Percentiles rank a stretch among this genome's conserved stretches.
Evolutionary conservation across 108 stramenopile species (phyloP).

Genomic region (Heterococcus sp.): DNA sequence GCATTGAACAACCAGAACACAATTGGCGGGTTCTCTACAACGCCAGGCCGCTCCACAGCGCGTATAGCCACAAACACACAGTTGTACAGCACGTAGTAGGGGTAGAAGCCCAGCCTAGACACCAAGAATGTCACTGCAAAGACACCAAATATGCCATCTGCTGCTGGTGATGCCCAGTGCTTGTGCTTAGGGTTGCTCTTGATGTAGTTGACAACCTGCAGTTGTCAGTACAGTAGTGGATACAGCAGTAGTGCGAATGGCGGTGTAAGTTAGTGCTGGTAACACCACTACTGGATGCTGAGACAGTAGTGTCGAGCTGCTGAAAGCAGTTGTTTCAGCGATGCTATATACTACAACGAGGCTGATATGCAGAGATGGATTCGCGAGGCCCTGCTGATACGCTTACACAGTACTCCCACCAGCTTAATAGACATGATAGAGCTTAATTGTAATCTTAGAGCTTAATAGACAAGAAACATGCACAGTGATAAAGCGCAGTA

Average conservation of each 20-base stretch:
- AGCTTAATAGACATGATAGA: too few species aligned
- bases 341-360: too few species aligned
- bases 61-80: background rate
- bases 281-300: too few species aligned
- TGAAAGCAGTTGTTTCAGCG: too few species aligned
- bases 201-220: conserved; percentile 2
- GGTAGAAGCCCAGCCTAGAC: background rate
- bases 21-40: background rate
- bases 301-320: too few species aligned
- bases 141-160: background rate
- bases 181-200: background rate
- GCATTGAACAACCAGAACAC: background rate
- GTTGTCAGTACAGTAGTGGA: background rate
- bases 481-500: too few species aligned
- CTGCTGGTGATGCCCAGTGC: background rate
- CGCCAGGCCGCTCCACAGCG: background rate
- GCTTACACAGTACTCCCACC: too few species aligned
- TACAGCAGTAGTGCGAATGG: background rate
- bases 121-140: conserved; percentile 4
- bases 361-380: too few species aligned
- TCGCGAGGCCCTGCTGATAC: too few species aligned
- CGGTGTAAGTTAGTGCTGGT: too few species aligned
- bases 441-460: too few species aligned
- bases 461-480: too few species aligned
- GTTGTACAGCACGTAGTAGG: background rate